Percentiles rank a stretch among this genome's conserved stretches.
Conservation (phyloP, 192 early-diverging fungal species). For the Entophlyctis luteolus region DNA sequence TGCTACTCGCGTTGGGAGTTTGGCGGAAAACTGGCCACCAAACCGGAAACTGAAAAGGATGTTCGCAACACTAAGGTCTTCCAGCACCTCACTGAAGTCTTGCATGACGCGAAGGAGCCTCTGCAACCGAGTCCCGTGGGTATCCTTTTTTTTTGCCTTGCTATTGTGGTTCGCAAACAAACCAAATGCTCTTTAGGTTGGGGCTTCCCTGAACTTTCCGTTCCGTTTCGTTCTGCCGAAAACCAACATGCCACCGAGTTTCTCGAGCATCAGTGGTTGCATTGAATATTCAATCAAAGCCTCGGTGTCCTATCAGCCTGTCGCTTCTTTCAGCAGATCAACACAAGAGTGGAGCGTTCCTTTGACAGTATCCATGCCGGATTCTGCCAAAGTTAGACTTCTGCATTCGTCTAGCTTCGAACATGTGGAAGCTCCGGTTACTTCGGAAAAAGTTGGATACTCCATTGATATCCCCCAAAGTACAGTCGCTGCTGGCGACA, state of each 20-base stretch:
- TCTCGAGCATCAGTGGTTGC: background rate
- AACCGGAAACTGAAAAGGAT: slow-evolving; percentile 11
- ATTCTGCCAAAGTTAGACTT: slow-evolving; percentile 9
- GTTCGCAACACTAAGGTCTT: slow-evolving; percentile 7
- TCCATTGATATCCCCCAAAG: slow-evolving; percentile 11
- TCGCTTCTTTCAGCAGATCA: background rate
- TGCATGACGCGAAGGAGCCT: slow-evolving; percentile 25
- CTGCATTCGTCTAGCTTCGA: background rate
- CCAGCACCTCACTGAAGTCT: background rate
- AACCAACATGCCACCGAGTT: slow-evolving; percentile 12
- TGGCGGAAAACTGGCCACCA: slow-evolving; percentile 1
- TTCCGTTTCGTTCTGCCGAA: slow-evolving; percentile 12
- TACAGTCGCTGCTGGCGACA: slow-evolving; percentile 5
- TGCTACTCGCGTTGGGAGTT: slow-evolving; percentile 24
- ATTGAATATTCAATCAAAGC: slow-evolving; percentile 18
- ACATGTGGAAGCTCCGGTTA: background rate
- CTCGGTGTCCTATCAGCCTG: slow-evolving; percentile 14
- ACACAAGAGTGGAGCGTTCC: background rate
- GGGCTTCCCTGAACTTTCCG: background rate
- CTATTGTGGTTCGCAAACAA: background rate
- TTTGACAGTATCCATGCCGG: slow-evolving; percentile 11
- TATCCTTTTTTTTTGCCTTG: background rate
- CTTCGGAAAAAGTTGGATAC: slow-evolving; percentile 6
- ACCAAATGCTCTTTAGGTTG: background rate
- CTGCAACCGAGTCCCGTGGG: slow-evolving; percentile 7